Conservation (phyloP, 306 rosid species). For the Cucumis sativus region Cucumber_9930_V3 NC_026657.2:4899001-4899500, state of each 20-base stretch:
- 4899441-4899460: conserved; percentile 85
- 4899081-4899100: conserved; percentile 60
- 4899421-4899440: conserved; percentile 47
- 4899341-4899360: conserved; percentile 44
- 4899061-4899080: conserved; percentile 73
- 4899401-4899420: conserved; percentile 48
- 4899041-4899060: conserved; percentile 74
- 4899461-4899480: conserved; percentile 59
- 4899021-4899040: conserved; percentile 43
- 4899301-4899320: conserved; percentile 41
- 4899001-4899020: neutral
- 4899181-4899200: conserved; percentile 57
- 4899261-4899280: conserved; percentile 78
- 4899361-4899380: conserved; percentile 80
- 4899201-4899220: conserved; percentile 69
- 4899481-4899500: conserved; percentile 59
- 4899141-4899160: conserved; percentile 72
- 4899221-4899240: conserved; percentile 92
- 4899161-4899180: conserved; percentile 90
- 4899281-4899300: conserved; percentile 81
- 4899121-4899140: conserved; percentile 50
- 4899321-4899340: conserved; percentile 33
- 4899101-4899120: conserved; percentile 52
- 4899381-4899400: conserved; percentile 53
- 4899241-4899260: conserved; percentile 60